These are phyloP conservation scores for Ustulina deusta DNA, from an alignment of 2,329 filamentous ascomycete species.

Conservation along the genomic window DNA sequence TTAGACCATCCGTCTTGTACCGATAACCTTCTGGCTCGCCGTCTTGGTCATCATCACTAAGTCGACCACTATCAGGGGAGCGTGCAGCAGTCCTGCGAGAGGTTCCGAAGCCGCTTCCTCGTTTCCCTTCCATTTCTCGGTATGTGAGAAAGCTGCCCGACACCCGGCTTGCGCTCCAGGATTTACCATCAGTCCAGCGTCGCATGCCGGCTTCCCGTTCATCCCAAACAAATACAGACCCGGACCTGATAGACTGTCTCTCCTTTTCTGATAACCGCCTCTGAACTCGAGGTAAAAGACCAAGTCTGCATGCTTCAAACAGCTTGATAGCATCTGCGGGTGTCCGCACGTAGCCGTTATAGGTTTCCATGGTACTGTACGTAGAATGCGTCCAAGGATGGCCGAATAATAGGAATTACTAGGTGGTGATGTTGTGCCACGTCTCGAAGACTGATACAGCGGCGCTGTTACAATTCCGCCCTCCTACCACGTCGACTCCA, in stretches of 20 bases:
- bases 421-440: slow-evolving; percentile 22
- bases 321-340: slow-evolving; percentile 96
- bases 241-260: slow-evolving; percentile 92
- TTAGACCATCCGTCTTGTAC: slow-evolving; percentile 95
- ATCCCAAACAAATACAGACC: slow-evolving; percentile 99
- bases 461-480: slow-evolving; percentile 44
- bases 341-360: slow-evolving; percentile 94
- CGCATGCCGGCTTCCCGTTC: slow-evolving; percentile 98
- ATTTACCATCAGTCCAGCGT: slow-evolving; percentile 98
- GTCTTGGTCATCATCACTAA: slow-evolving; percentile 86
- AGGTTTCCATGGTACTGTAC: slow-evolving; percentile 84
- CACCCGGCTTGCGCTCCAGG: slow-evolving; percentile 97
- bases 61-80: slow-evolving; percentile 84
- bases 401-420: neutral
- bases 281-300: slow-evolving; percentile 90
- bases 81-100: slow-evolving; percentile 72
- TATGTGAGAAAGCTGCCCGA: slow-evolving; percentile 98
- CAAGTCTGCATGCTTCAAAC: slow-evolving; percentile 95
- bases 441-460: slow-evolving; percentile 31
- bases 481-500: slow-evolving; percentile 47
- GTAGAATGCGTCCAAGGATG: slow-evolving; percentile 45
- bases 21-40: slow-evolving; percentile 90
- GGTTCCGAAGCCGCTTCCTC: slow-evolving; percentile 79
- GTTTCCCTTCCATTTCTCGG: slow-evolving; percentile 98
- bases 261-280: slow-evolving; percentile 95